Conservation (phyloP, 2,329 filamentous ascomycete species). For the Epichloe bromicola region DNA sequence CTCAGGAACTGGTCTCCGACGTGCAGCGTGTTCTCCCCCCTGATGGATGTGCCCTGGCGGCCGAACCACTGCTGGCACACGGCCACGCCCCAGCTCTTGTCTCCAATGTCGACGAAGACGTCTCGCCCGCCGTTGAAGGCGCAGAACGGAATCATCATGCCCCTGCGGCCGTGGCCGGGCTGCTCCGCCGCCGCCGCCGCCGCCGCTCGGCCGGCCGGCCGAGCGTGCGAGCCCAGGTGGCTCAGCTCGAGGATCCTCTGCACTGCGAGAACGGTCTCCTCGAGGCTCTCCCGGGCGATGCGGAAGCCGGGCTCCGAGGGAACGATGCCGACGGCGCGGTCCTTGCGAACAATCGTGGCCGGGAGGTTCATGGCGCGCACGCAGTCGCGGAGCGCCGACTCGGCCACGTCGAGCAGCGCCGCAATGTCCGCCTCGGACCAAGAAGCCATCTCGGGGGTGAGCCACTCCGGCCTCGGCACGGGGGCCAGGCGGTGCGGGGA, state of each 20-base stretch:
- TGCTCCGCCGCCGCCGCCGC: not conserved
- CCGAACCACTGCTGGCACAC: slow-evolving; percentile 89
- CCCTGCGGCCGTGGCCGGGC: slow-evolving; percentile 8
- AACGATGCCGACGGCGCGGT: slow-evolving; percentile 70
- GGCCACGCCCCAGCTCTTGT: slow-evolving; percentile 91
- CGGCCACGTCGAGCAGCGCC: slow-evolving; percentile 76
- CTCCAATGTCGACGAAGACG: slow-evolving; percentile 96
- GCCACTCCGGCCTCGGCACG: slow-evolving; percentile 55
- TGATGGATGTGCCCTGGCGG: slow-evolving; percentile 35
- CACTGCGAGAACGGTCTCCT: slow-evolving; percentile 89
- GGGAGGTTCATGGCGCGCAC: slow-evolving; percentile 67
- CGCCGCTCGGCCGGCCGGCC: slow-evolving; percentile 13
- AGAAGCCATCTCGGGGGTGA: slow-evolving; percentile 62
- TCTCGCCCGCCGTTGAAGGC: slow-evolving; percentile 97
- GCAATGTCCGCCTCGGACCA: slow-evolving; percentile 70
- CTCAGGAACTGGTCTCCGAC: slow-evolving; percentile 96
- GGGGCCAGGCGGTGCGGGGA: slow-evolving; percentile 55
- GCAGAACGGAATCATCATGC: slow-evolving; percentile 63
- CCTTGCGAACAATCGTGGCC: slow-evolving; percentile 73
- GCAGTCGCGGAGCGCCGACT: slow-evolving; percentile 71
- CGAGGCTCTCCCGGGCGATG: slow-evolving; percentile 77
- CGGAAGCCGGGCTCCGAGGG: slow-evolving; percentile 45
- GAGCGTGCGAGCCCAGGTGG: slow-evolving; percentile 32
- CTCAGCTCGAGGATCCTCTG: slow-evolving; percentile 85
- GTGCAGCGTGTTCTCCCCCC: slow-evolving; percentile 71